Conservation (phyloP, 306 rosid species). For the Spatholobus suberectus region DNA sequence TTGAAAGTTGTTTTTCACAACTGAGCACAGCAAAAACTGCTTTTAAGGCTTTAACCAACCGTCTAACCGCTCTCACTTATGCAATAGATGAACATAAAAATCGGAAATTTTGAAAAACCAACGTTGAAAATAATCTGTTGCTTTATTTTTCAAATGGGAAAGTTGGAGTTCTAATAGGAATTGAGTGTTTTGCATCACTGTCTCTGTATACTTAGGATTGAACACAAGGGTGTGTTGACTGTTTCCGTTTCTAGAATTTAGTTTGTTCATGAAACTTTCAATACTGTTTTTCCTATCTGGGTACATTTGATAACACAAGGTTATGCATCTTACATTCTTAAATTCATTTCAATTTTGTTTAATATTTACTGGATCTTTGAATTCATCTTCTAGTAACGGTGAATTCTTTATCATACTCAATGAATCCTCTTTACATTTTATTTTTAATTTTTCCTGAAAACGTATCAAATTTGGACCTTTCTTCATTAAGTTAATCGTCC, state of each 20-base stretch:
- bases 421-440: no score
- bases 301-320: not conserved
- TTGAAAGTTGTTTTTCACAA: not conserved
- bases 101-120: not conserved
- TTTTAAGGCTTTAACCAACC: conserved; percentile 15
- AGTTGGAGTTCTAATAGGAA: not conserved
- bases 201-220: not conserved
- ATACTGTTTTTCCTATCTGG: not conserved
- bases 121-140: no score
- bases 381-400: not conserved
- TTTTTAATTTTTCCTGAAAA: not conserved
- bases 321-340: not conserved
- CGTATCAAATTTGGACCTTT: not conserved
- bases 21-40: not conserved
- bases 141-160: not conserved
- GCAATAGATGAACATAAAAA: not conserved
- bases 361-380: not conserved
- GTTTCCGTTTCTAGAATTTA: not conserved
- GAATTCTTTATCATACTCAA: no score
- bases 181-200: not conserved
- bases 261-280: not conserved
- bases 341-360: not conserved
- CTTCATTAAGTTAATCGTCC: not conserved
- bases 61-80: not conserved
- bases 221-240: not conserved